These are phyloP conservation scores for Mortierella alpina DNA, from an alignment of 192 early-diverging fungal species.

Conservation along the genomic window DNA sequence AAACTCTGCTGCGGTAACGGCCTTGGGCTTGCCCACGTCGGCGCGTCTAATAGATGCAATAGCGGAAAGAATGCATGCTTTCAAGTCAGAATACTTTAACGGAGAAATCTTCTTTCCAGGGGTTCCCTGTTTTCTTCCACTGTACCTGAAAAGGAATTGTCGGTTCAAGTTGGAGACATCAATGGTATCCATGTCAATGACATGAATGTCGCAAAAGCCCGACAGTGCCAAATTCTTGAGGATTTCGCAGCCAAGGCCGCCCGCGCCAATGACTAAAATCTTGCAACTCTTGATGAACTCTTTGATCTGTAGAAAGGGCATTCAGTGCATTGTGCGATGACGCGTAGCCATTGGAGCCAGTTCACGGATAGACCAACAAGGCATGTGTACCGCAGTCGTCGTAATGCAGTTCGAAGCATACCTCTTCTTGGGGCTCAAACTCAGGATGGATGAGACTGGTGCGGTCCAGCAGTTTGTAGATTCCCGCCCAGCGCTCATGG, in stretches of 20 bases:
- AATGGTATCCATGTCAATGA: conserved; percentile 93
- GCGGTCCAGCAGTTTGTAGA: conserved; percentile 51
- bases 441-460: conserved; percentile 45
- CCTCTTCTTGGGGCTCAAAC: conserved; percentile 40
- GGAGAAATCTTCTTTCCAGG: not conserved
- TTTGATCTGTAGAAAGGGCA: conserved; percentile 26
- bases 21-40: conserved; percentile 85
- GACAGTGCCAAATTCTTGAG: conserved; percentile 85
- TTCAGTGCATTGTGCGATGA: not conserved
- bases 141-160: conserved; percentile 82
- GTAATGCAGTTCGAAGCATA: not conserved
- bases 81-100: not conserved
- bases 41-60: conserved; percentile 51
- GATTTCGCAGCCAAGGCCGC: conserved; percentile 87
- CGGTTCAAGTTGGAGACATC: conserved; percentile 87
- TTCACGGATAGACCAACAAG: too few species aligned
- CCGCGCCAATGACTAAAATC: conserved; percentile 86
- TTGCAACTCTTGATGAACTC: conserved; percentile 63
- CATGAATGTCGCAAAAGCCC: conserved; percentile 83
- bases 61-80: not conserved
- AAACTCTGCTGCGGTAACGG: conserved; percentile 81
- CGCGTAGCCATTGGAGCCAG: too few species aligned
- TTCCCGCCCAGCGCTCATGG: conserved; percentile 38
- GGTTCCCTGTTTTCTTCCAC: too few species aligned
- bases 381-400: too few species aligned